These are phyloP conservation scores for Aethionema arabicum DNA, from an alignment of 345 rosid genomes.

Conservation along the genomic window DNA sequence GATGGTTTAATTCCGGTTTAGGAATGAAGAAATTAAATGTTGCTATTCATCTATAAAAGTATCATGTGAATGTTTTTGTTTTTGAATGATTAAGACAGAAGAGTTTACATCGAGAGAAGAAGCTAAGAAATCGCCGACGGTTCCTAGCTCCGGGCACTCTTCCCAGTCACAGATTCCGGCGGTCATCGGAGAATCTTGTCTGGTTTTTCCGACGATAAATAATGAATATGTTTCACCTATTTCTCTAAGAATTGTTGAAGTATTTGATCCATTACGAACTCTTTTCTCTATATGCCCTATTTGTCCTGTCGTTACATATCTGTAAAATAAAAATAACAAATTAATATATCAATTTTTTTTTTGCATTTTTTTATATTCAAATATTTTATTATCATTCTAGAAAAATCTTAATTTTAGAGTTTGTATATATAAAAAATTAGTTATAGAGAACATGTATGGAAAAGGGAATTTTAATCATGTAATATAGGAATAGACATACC, in stretches of 20 bases:
- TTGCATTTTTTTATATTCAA: no score
- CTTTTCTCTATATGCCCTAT: conserved; percentile 53
- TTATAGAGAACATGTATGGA: no score
- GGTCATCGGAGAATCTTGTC: conserved; percentile 50
- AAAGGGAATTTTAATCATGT: no score
- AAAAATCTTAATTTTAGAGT: no score
- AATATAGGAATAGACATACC: no score
- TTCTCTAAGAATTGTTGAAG: conserved; percentile 46
- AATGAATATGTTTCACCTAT: conserved; percentile 54
- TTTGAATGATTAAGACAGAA: conserved; percentile 74
- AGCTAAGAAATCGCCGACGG: conserved; percentile 69
- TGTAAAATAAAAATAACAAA: conserved; percentile 10
- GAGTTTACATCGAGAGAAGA: conserved; percentile 52
- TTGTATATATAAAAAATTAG: no score
- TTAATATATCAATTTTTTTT: no score
- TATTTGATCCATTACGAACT: conserved; percentile 49
- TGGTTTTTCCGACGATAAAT: conserved; percentile 68
- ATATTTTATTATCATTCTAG: no score
- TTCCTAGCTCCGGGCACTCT: conserved; percentile 82
- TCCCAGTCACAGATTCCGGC: conserved; percentile 85
- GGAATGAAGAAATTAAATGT: conserved; percentile 12
- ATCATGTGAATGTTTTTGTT: conserved; percentile 44
- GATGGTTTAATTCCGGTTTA: no score
- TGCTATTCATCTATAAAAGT: conserved; percentile 32
- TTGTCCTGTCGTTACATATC: conserved; percentile 59